These are phyloP conservation scores for Hemisphaericaspora subhashii DNA, from an alignment of 1,139 yeast genomes.

Conservation along the genomic window DNA sequence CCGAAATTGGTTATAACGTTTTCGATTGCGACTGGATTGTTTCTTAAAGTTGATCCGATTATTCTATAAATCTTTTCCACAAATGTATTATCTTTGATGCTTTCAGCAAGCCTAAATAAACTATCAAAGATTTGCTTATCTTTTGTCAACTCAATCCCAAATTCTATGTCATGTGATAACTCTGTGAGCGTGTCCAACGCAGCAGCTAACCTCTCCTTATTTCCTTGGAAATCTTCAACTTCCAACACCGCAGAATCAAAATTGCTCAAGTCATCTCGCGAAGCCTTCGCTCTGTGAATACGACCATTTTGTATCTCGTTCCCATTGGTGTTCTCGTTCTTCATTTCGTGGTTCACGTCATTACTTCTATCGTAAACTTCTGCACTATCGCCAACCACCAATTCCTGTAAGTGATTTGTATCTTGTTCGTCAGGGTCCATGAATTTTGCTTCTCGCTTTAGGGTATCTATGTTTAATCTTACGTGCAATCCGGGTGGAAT, in stretches of 20 bases:
- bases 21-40: slow-evolving; percentile 64
- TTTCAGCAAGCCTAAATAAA: slow-evolving; percentile 18
- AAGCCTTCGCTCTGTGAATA: slow-evolving; percentile 14
- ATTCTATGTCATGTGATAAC: slow-evolving; percentile 63
- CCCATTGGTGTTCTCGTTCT: slow-evolving; percentile 6
- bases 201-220: slow-evolving; percentile 16
- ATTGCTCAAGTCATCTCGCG: slow-evolving; percentile 22
- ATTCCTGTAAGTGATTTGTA: slow-evolving; percentile 10
- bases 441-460: slow-evolving; percentile 65
- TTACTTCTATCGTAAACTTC: slow-evolving; percentile 13
- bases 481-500: slow-evolving; percentile 81
- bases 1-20: slow-evolving; percentile 20
- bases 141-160: slow-evolving; percentile 47
- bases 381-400: slow-evolving; percentile 18
- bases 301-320: slow-evolving; percentile 3
- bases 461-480: slow-evolving; percentile 66
- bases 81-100: slow-evolving; percentile 15
- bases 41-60: slow-evolving; percentile 61
- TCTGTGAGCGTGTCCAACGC: slow-evolving; percentile 56
- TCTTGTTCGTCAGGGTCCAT: slow-evolving; percentile 30
- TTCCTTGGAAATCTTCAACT: slow-evolving; percentile 16
- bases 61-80: slow-evolving; percentile 52
- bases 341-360: slow-evolving; percentile 8
- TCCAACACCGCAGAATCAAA: slow-evolving; percentile 32
- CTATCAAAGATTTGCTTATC: slow-evolving; percentile 19